Base-by-base conservation (phyloP, 139 green algal species). In the Ulvella scutata region DNA sequence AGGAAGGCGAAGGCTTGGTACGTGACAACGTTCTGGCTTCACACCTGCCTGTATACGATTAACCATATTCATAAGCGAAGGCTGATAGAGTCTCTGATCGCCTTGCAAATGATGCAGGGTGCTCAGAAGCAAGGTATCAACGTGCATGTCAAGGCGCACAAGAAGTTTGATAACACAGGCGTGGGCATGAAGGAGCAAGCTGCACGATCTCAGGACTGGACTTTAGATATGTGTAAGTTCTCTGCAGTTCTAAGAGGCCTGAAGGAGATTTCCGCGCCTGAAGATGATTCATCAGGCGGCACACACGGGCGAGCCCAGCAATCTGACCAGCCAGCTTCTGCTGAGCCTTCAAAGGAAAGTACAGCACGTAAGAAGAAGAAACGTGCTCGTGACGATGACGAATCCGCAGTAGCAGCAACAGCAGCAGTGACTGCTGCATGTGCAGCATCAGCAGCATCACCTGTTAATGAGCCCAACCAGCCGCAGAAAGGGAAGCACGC, bases 111-210 rank as follows among this genome's bases (percentile, higher is more conserved):
- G 3, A 10, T 78, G 60, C 75, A 91, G 87, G 90, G 90, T 21
- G 85, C 87, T 2, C 82, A 81, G 28, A 87, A 89, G 76, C 88
- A 94, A 73, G 90, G 90, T 74, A 96, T 96, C 75, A 91, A 83
- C n/a, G 75, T 85, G 44, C 90, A 96, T 76, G 80, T 96, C 7
- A 86, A 83, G 62, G 90, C 92, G n/a, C 92, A 92, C 80, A 93
- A 94, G 82, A 91, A 92, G 74, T 83, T 86, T 74, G 90, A 95
- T 67, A 88, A 83, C 3, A 82, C 86, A 62, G 90, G 90, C 40
- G 88, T 96, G 13, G 90, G 90, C 28, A 84, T 85, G 13, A 67
- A 67, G 17, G 51, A 67, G 51, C 33, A n/a, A 26, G 31, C 51
- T 36, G 76, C 79, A 80, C 34, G 43, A 62, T 29, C 43, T 51